Base-by-base conservation (phyloP, 139 green algal genomes). In the Tetradesmus lagerheimii region DNA sequence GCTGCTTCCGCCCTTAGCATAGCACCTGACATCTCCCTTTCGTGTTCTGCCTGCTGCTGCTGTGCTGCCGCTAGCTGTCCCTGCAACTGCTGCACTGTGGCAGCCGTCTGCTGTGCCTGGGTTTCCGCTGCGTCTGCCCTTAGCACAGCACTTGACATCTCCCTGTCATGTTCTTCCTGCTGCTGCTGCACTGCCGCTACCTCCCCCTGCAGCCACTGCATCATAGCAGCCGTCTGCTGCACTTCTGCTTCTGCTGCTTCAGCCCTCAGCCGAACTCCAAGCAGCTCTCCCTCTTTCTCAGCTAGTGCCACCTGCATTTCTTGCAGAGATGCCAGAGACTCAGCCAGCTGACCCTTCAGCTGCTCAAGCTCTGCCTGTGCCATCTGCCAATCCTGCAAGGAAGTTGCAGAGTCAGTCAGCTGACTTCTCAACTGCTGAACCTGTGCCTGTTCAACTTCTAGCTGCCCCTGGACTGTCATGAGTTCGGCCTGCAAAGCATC, bases 1-100 rank as follows among this genome's bases (percentile, higher is more conserved):
- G 80, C 80, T 85, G 77, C 39, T 45, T 83, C 77, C 29, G 77
- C 77, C 29, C 66, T 76, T 15, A 76, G 66, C 66, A n/a, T n/a
- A n/a, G n/a, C n/a, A n/a, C n/a, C n/a, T n/a, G n/a, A n/a, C n/a
- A n/a, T n/a, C n/a, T n/a, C n/a, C n/a, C n/a, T n/a, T n/a, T n/a
- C n/a, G n/a, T n/a, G n/a, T n/a, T n/a, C n/a, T n/a, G n/a, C n/a
- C n/a, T n/a, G n/a, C n/a, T n/a, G n/a, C n/a, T n/a, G n/a, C n/a
- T n/a, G n/a, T n/a, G n/a, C n/a, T n/a, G n/a, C n/a, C n/a, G n/a
- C n/a, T n/a, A n/a, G n/a, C n/a, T n/a, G n/a, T n/a, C n/a, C n/a
- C n/a, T n/a, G n/a, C n/a, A n/a, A n/a, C n/a, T n/a, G n/a, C n/a
- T n/a, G n/a, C n/a, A n/a, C n/a, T n/a, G n/a, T n/a, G n/a, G n/a